Percentiles rank a stretch among this genome's conserved stretches.
Evolutionary conservation across 2,329 filamentous ascomycete genomes (phyloP).

Genomic region (Ramularia endophylla): DNA sequence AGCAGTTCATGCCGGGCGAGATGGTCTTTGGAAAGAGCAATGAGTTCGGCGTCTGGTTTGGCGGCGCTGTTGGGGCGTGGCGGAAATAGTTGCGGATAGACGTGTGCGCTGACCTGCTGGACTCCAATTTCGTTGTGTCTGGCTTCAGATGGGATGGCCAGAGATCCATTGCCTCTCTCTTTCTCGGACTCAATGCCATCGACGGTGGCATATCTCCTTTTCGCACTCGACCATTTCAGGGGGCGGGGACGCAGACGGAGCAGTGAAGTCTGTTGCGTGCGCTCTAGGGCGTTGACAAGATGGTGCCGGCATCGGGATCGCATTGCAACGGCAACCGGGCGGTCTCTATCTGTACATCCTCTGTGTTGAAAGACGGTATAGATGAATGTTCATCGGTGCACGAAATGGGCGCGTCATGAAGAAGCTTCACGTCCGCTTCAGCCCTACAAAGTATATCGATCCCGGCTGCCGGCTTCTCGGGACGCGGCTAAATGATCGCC

Average conservation of each 20-base stretch:
- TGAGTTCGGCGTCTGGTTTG: slow-evolving; percentile 69
- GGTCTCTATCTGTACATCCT: not conserved
- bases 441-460: no score
- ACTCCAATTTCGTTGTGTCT: slow-evolving; percentile 91
- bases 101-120: slow-evolving; percentile 80
- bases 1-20: slow-evolving; percentile 77
- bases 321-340: slow-evolving; percentile 17
- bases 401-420: not conserved
- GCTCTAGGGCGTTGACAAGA: slow-evolving; percentile 25
- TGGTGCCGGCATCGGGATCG: slow-evolving; percentile 29
- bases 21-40: slow-evolving; percentile 76
- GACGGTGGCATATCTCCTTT: slow-evolving; percentile 21
- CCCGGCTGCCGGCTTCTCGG: no score
- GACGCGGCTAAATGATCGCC: no score
- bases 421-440: no score
- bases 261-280: slow-evolving; percentile 33
- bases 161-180: slow-evolving; percentile 3
- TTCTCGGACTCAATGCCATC: slow-evolving; percentile 4
- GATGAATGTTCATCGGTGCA: slow-evolving; percentile 1
- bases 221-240: slow-evolving; percentile 24
- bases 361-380: slow-evolving; percentile 1
- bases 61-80: slow-evolving; percentile 44
- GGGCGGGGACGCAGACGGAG: slow-evolving; percentile 27
- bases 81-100: slow-evolving; percentile 77
- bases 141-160: slow-evolving; percentile 44